Base-by-base conservation (phyloP, 306 rosid genomes). In the Glycine latifolia region DNA sequence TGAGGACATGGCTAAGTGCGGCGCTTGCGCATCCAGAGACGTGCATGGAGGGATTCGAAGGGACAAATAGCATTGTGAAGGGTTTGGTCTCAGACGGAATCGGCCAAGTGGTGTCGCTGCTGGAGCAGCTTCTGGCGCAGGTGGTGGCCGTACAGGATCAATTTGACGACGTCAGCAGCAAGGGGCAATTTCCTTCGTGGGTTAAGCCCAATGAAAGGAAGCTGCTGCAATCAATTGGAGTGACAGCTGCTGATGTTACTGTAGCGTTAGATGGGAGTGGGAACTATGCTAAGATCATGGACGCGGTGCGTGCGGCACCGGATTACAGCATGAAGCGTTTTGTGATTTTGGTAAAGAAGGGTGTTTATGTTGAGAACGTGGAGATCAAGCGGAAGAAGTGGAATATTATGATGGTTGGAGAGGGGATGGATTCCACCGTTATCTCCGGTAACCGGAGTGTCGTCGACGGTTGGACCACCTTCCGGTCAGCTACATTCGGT, bases 301-400 rank as follows among this genome's bases (percentile, higher is more conserved):
- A 91, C 15, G 99, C 99, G 1, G 87, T 95, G 6, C 7, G 33
- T 13, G 94, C 96, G 1, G 98, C 96, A 2, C 99, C 99, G 2
- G 92, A 91, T 16, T 81, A 81, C n/a, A 93, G 92, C 88, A 84
- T 89, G 92, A 81, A 69, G 10, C 90, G 99, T 0, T 84, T 55
- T 69, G 96, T 95, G 5, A 89, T 95, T 8, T 76, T 89, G 78
- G 69, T 95, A 0, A 95, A 92, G 85, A 89, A 10, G 62, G 99
- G 98, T 52, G 71, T 90, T 3, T 95, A 95, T 26, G 35, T 16
- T 0, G 99, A 95, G 80, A 76, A 89, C 6, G 93, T 93, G 50
- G 98, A 93, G 89, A 91, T 95, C 78, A 93, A 92, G 88, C 92
- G 89, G 91, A 95, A 95, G 85, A 93, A 91, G 16, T 95, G 99